These are phyloP conservation scores for Neofusicoccum kwambonambiense DNA, from an alignment of 2,329 filamentous ascomycete species.

Conservation along the genomic window DNA sequence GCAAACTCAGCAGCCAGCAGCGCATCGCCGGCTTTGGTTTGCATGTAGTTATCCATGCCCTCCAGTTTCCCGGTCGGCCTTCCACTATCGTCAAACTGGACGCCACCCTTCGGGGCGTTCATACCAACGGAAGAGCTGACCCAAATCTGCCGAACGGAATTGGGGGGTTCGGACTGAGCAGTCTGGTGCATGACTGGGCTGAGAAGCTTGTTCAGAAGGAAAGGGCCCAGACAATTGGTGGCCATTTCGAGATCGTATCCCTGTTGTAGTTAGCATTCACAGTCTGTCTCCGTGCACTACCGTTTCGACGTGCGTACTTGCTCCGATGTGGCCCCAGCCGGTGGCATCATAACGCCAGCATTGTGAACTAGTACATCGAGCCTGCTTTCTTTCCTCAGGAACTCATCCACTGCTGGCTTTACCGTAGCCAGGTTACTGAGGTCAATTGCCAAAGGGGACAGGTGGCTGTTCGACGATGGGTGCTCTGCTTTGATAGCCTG, in stretches of 20 bases:
- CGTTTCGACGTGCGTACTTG: too few relatives aligned
- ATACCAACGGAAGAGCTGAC: constrained; percentile 22
- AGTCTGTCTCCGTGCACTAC: too few relatives aligned
- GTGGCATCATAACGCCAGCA: constrained; percentile 34
- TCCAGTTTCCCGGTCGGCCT: too few relatives aligned
- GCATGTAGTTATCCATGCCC: too few relatives aligned
- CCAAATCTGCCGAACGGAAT: constrained; percentile 38
- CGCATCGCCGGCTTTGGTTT: too few relatives aligned
- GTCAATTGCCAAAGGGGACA: constrained; percentile 33
- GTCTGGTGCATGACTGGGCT: constrained; percentile 34
- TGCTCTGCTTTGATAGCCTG: constrained; percentile 37
- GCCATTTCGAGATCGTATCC: constrained; percentile 35
- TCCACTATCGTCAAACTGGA: constrained; percentile 4
- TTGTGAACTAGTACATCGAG: constrained; percentile 45
- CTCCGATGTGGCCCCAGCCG: constrained; percentile 24
- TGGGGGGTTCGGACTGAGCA: constrained; percentile 24
- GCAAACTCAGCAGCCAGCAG: too few relatives aligned
- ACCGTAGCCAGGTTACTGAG: constrained; percentile 45
- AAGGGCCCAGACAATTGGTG: constrained; percentile 42
- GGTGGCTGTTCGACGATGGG: constrained; percentile 30
- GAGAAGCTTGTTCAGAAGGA: constrained; percentile 41
- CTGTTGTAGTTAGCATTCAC: constrained; percentile 11
- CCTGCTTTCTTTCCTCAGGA: constrained; percentile 37
- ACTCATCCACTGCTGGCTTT: constrained; percentile 37
- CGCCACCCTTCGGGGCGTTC: constrained; percentile 13